Percentiles rank a stretch among this genome's conserved stretches.
Conservation (phyloP, 116 monocot genomes). For the Posidonia oceanica region DNA sequence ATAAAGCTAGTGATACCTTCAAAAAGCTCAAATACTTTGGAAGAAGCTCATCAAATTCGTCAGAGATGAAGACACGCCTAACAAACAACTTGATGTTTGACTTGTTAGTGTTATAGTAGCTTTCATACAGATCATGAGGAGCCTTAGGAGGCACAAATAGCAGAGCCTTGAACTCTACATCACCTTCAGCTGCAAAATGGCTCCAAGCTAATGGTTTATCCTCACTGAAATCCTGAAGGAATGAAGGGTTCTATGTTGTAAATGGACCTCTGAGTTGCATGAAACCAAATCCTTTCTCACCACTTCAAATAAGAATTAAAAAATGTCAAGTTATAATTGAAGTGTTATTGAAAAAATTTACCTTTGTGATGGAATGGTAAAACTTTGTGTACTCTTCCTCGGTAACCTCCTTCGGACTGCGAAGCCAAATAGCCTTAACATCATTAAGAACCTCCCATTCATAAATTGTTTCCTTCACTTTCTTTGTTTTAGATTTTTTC, state of each 20-base stretch:
- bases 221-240: conserved; percentile 72
- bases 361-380: conserved; percentile 86
- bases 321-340: too few species aligned
- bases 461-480: conserved; percentile 71
- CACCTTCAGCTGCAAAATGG: conserved; percentile 95
- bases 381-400: conserved; percentile 94
- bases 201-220: conserved; percentile 90
- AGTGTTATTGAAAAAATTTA: conserved; percentile 8
- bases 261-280: not conserved
- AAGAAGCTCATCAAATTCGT: conserved; percentile 96
- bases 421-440: conserved; percentile 97
- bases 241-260: not conserved
- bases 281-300: too few species aligned
- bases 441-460: conserved; percentile 95
- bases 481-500: conserved; percentile 87
- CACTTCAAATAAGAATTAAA: too few species aligned
- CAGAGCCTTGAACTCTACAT: conserved; percentile 95
- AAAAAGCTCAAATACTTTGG: conserved; percentile 95
- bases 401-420: conserved; percentile 87
- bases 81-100: conserved; percentile 94
- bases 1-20: conserved; percentile 35
- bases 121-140: conserved; percentile 95
- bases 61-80: conserved; percentile 92
- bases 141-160: conserved; percentile 95
- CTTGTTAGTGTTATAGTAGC: conserved; percentile 84